Base-by-base conservation (phyloP, 495 filamentous ascomycete genomes). In the Penicillium lividum region DNA sequence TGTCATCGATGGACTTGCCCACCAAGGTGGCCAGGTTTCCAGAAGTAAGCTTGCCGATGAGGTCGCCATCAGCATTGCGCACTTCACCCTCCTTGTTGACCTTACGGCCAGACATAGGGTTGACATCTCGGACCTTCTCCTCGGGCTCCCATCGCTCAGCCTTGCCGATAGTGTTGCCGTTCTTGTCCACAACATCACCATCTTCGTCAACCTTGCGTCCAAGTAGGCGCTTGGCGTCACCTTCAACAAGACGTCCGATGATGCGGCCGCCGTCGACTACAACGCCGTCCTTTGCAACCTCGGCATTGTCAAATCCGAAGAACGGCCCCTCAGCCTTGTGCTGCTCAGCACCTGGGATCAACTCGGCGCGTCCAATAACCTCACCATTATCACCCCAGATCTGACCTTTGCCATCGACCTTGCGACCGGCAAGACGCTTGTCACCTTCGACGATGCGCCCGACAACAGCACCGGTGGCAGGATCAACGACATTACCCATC, bases 21-120 rank as follows among this genome's bases (percentile, higher is more conserved):
- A 86, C 74, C 46, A 90, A 87, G 30, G 85, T 81, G 11, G 77
- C 79, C 40, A 92, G 76, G 46, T 92, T 82, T 50, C 91, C 91
- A 6, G 82, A 81, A 6, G 90, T 93, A 42, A 96, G 77, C 67
- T 86, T 87, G 54, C 89, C 91, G 61, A 94, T 86, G 51, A 94
- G 63, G 63, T 95, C 87, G 36, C 91, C 91, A 60, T 93, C 85
- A 44, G 87, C 82, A 63, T 94, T 89, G 44, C 89, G 83, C 1
- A 96, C 89, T 62, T 94, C 88, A 29, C 90, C 91, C 62, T 93
- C 89, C 42, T 84, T 85, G 77, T 87, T 94, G 69, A 96, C 87
- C 65, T 82, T 85, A 60, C 84, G 84, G 36, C 91, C 91, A 28
- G 87, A 75, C 86, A 93, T 91, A 22, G 87, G 85, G 69, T 82